phyloP scores from a whole-genome alignment of 192 early-diverging fungal species.

The Piromyces finnis region DNA sequence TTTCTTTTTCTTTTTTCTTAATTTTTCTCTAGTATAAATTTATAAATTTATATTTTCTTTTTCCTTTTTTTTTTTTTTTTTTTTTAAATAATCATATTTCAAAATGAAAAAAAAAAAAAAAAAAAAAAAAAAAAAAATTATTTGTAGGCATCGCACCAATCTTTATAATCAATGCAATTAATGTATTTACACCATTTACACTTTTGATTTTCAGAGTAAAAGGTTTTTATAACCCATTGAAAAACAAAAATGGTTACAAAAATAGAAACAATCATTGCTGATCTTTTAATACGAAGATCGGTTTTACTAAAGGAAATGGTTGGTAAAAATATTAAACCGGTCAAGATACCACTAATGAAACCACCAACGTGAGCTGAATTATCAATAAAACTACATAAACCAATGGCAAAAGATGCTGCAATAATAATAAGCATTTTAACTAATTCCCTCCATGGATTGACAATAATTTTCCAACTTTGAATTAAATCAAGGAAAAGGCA shows the following conservation, averaged over 20 bases:
- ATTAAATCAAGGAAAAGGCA: slow-evolving; percentile 59
- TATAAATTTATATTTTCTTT: too few species aligned
- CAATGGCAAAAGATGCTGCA: slow-evolving; percentile 43
- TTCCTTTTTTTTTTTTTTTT: too few species aligned
- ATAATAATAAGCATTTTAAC: slow-evolving; percentile 43
- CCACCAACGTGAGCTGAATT: slow-evolving; percentile 81
- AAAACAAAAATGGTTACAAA: not conserved
- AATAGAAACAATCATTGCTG: slow-evolving; percentile 9
- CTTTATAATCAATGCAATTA: not conserved
- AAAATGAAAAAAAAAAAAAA: too few species aligned
- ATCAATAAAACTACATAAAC: slow-evolving; percentile 55
- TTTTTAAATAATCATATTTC: too few species aligned
- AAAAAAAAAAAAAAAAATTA: too few species aligned
- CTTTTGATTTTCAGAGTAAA: not conserved
- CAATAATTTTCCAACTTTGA: slow-evolving; percentile 53
- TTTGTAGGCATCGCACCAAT: not conserved
- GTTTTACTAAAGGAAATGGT: slow-evolving; percentile 29
- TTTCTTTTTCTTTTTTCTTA: too few species aligned
- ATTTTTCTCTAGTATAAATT: too few species aligned
- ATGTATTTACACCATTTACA: not conserved
- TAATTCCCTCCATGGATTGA: slow-evolving; percentile 44
- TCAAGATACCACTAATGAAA: slow-evolving; percentile 41
- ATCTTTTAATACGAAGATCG: slow-evolving; percentile 9
- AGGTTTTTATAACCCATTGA: not conserved
- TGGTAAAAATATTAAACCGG: slow-evolving; percentile 57